Evolutionary conservation across 1,284 basidiomycete genomes (phyloP).

Genomic region (Pyrrhoderma lamaoense): DNA sequence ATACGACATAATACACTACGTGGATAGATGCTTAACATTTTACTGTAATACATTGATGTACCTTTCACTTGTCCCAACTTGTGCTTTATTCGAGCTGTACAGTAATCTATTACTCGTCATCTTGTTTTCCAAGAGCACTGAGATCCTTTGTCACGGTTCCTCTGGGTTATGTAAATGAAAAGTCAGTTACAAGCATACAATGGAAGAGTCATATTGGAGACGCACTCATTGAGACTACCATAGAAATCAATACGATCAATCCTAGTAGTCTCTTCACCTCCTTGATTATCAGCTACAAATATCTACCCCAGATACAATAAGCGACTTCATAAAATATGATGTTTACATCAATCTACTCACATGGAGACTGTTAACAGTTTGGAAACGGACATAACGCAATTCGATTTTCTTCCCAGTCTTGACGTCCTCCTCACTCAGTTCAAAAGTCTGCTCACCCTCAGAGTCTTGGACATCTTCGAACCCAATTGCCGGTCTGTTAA

Average conservation of each 20-base stretch:
- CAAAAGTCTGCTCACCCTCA: constrained; percentile 46
- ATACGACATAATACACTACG: background rate
- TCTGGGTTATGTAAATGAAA: background rate
- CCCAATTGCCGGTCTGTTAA: constrained; percentile 58
- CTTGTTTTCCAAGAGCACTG: constrained; percentile 45
- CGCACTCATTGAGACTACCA: constrained; percentile 58
- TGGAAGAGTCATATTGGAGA: constrained; percentile 15
- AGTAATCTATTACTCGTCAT: constrained; percentile 24
- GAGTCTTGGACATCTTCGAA: constrained; percentile 57
- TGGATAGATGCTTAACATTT: too few species aligned
- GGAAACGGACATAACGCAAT: constrained; percentile 73
- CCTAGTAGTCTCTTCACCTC: constrained; percentile 64
- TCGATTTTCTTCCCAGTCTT: constrained; percentile 49
- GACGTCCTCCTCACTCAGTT: constrained; percentile 45
- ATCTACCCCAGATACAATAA: constrained; percentile 39
- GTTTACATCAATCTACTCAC: constrained; percentile 35
- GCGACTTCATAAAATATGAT: background rate
- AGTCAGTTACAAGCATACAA: constrained; percentile 9
- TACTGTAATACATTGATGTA: background rate
- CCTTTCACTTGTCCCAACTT: too few species aligned
- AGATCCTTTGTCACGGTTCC: constrained; percentile 49
- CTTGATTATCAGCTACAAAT: constrained; percentile 73
- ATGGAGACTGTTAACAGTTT: constrained; percentile 66
- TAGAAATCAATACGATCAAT: constrained; percentile 74
- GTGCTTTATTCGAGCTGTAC: too few species aligned